These are phyloP conservation scores for Saccharomycopsis sp. DNA, from an alignment of 805 yeast species.

Conservation along the genomic window DNA sequence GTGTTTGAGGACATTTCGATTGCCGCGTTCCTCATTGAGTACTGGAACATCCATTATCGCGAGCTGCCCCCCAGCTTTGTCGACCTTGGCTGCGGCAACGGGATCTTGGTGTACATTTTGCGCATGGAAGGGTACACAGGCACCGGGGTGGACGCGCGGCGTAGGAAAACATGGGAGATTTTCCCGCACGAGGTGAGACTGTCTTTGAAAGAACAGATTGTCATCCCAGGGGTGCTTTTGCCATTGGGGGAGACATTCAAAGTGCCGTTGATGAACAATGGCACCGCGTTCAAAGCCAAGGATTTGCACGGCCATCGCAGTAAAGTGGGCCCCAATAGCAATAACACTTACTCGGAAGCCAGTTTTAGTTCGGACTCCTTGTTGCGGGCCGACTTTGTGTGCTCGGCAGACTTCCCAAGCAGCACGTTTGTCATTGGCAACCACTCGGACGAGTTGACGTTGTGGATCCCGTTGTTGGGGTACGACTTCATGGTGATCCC, in stretches of 20 bases:
- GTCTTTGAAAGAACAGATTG: conserved; percentile 61
- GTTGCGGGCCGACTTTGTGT: conserved; percentile 38
- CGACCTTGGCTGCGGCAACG: conserved; percentile 95
- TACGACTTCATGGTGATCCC: conserved; percentile 89
- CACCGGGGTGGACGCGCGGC: conserved; percentile 81
- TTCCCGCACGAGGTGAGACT: conserved; percentile 55
- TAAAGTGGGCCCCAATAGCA: conserved; percentile 8
- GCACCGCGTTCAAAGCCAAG: conserved; percentile 18
- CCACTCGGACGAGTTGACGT: conserved; percentile 89
- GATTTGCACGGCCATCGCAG: conserved; percentile 15
- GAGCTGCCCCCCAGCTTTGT: too few species aligned
- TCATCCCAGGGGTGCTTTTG: conserved; percentile 67
- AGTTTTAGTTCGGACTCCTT: conserved; percentile 44
- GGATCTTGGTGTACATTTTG: conserved; percentile 68
- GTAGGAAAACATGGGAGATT: conserved; percentile 76
- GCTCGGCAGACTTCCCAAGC: conserved; percentile 52
- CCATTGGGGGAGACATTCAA: conserved; percentile 58
- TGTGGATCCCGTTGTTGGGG: conserved; percentile 88
- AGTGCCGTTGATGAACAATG: conserved; percentile 32
- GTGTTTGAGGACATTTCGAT: conserved; percentile 94
- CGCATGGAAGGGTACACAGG: conserved; percentile 75
- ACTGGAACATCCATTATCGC: conserved; percentile 54
- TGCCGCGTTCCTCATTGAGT: conserved; percentile 85
- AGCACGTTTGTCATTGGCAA: conserved; percentile 79
- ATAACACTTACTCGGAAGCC: too few species aligned